Base-by-base conservation (phyloP, 2,329 filamentous ascomycete genomes). In the Pseudocercospora eumusae region DNA sequence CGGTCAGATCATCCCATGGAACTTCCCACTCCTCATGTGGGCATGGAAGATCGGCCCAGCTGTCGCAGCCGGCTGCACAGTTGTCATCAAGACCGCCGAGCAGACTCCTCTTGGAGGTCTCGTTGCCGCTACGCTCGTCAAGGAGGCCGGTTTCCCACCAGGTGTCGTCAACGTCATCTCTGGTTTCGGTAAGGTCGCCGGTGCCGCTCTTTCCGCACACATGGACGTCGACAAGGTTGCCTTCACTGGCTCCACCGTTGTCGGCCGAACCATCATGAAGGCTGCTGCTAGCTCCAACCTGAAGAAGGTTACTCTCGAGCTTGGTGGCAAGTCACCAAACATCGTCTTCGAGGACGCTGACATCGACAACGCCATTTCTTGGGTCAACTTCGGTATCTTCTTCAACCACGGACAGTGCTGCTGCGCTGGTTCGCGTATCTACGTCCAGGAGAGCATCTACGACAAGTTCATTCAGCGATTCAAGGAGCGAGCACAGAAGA, bases 371-470 rank as follows among this genome's bases (percentile, higher is more conserved):
- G 86, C 89, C 72, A 88, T 92, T 76, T 86, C 86, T 63, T 91
- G 89, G 88, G 88, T 89, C 80, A 91, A 91, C 75, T 82, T 82
- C 59, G 80, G 80, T 72, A 82, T 83, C 70, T 82, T 81, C 78
- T 84, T 81, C 78, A 85, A 85, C 79, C 82, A 84, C 74, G 83
- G 83, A 71, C 84, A 86, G 76, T 83, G 81, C 78, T 86, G 84
- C 80, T 92, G 89, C 74, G 90, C 90, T 65, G 90, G 90, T 68
- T 92, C 89, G 65, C 88, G 91, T 73, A 85, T 96, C 76, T 93
- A 91, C 79, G 91, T 96, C 57, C 91, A 96, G 77, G 91, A 95
- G 73, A 82, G 83, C 64, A 89, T 96, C 78, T 93, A 95, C 81
- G 91, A 96, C 81, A 88, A 92, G 82, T 96, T 96, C 79, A 78